Evolutionary conservation across 2,329 filamentous ascomycete species (phyloP).

Genomic region (Fusarium palustre): DNA sequence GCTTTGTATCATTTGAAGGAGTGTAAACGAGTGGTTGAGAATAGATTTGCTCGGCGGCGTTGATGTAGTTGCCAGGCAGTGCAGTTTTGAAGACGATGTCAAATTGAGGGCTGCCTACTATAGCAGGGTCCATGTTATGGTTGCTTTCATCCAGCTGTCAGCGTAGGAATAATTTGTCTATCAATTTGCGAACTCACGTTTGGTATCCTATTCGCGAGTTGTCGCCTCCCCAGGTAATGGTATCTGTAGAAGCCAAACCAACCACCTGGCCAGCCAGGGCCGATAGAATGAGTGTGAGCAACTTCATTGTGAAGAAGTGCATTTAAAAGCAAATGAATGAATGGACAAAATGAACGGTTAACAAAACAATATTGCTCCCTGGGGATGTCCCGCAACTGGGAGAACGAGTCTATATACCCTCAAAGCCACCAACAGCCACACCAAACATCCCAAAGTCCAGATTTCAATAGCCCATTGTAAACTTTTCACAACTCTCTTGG

Average conservation of each 20-base stretch:
- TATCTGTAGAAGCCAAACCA: conserved; percentile 61
- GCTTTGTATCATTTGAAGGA: conserved; percentile 56
- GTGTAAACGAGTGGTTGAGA: conserved; percentile 65
- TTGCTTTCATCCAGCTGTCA: conserved; percentile 51
- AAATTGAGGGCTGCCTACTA: conserved; percentile 67
- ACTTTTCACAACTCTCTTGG: not conserved
- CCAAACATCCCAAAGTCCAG: not conserved
- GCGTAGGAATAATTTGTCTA: not conserved
- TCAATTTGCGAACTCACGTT: conserved; percentile 53
- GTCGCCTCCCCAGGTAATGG: conserved; percentile 70
- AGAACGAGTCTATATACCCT: conserved; percentile 23
- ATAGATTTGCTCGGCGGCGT: conserved; percentile 63
- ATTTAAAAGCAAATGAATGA: not conserved
- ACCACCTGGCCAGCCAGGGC: conserved; percentile 51
- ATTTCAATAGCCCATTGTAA: not conserved
- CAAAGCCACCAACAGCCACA: not conserved
- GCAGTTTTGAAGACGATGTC: conserved; percentile 65
- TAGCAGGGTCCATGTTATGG: conserved; percentile 72
- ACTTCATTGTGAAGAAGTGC: conserved; percentile 42
- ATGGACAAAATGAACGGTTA: conserved; percentile 9
- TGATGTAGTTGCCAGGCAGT: conserved; percentile 65
- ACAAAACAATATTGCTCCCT: not conserved
- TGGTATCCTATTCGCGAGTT: conserved; percentile 66
- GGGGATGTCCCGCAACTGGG: not conserved
- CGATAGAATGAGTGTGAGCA: conserved; percentile 47